phyloP scores from a whole-genome alignment of 2,329 filamentous ascomycete genomes.

The Graphiopsis chlorocephala region DNA sequence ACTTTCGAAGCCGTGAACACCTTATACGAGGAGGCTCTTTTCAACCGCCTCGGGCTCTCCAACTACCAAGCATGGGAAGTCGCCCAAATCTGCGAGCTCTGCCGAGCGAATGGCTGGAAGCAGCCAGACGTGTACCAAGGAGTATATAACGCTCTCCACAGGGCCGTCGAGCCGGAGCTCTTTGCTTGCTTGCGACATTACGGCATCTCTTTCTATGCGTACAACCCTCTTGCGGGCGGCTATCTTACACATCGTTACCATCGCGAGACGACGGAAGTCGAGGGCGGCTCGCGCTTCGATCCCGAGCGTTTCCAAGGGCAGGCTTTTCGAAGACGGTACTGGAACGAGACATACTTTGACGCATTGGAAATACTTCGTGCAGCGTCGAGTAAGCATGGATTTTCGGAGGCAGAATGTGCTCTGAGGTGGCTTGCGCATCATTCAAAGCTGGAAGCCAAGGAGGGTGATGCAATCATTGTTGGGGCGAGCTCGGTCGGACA shows the following conservation, averaged over 20 bases:
- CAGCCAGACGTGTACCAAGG: conserved; percentile 49
- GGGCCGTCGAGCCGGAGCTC: conserved; percentile 42
- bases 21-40: conserved; percentile 46
- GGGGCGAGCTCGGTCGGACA: conserved; percentile 39
- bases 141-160: conserved; percentile 40
- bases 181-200: conserved; percentile 44
- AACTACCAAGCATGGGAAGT: conserved; percentile 51
- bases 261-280: conserved; percentile 31
- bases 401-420: conserved; percentile 45
- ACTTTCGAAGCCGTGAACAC: conserved; percentile 48
- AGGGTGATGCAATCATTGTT: conserved; percentile 40
- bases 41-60: conserved; percentile 44
- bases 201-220: conserved; percentile 42
- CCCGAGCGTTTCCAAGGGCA: conserved; percentile 40
- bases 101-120: conserved; percentile 41
- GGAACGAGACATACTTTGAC: conserved; percentile 43
- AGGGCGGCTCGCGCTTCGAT: conserved; percentile 39
- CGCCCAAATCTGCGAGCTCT: conserved; percentile 47
- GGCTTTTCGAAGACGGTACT: conserved; percentile 40
- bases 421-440: conserved; percentile 49
- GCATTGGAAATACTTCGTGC: conserved; percentile 42
- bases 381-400: conserved; percentile 38
- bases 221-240: conserved; percentile 47
- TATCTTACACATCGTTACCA: conserved; percentile 44
- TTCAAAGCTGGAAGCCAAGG: conserved; percentile 33